Evolutionary conservation across 2,329 filamentous ascomycete genomes (phyloP).

Genomic region (Neurospora sp.): DNA sequence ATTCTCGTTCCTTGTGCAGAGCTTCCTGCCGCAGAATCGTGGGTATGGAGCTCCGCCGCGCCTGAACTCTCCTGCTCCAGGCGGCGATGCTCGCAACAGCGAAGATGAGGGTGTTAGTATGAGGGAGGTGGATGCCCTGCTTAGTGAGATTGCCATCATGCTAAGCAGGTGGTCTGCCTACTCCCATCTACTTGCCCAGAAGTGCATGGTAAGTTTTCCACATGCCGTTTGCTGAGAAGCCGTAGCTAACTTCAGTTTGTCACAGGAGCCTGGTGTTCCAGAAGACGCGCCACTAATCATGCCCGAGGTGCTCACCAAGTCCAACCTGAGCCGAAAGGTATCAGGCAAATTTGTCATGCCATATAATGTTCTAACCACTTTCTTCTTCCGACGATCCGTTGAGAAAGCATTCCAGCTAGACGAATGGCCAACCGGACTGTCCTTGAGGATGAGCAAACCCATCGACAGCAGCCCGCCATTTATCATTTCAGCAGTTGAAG

Average conservation of each 20-base stretch:
- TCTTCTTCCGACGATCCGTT: conserved; percentile 92
- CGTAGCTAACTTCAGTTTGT: conserved; percentile 1
- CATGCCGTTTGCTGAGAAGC: no score
- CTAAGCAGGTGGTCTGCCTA: conserved; percentile 89
- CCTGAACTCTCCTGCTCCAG: conserved; percentile 64
- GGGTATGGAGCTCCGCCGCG: conserved; percentile 49
- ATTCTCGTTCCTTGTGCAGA: conserved; percentile 93
- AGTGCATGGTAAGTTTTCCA: conserved; percentile 58
- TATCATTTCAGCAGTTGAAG: conserved; percentile 91
- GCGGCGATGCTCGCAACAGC: conserved; percentile 46
- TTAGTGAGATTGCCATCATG: conserved; percentile 87
- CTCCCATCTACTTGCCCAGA: conserved; percentile 75
- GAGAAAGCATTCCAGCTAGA: conserved; percentile 97
- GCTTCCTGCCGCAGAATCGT: conserved; percentile 63
- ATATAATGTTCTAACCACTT: conserved; percentile 87
- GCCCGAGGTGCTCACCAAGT: conserved; percentile 67
- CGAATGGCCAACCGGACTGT: conserved; percentile 71
- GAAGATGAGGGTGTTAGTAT: conserved; percentile 94
- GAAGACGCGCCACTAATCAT: conserved; percentile 50
- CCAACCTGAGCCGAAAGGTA: conserved; percentile 72
- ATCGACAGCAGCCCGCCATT: conserved; percentile 74
- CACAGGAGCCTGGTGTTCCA: conserved; percentile 40
- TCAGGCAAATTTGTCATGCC: conserved; percentile 62
- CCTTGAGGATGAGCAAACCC: conserved; percentile 61
- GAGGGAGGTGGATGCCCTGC: conserved; percentile 83